Base-by-base conservation (phyloP, 441 rosid genomes). In the Oxalis stricta region DNA sequence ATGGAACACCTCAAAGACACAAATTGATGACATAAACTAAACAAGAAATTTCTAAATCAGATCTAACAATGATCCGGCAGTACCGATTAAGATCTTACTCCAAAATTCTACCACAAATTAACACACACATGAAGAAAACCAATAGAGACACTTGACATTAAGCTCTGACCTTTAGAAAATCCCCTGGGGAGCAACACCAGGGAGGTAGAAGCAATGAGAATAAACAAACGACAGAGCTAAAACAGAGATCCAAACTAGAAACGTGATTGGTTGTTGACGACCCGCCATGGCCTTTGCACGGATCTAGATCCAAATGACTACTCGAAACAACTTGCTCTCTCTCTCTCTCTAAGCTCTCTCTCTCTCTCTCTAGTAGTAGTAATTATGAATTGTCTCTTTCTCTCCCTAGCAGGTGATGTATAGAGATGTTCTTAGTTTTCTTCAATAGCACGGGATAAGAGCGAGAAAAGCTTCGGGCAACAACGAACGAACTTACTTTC, bases 121-220 rank as follows among this genome's bases (percentile, higher is more conserved):
- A 18, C 13, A 38, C 5, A 33, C 10, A 38, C 9, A 38, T 33
- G 12, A n/a, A 6, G n/a, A 14, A 8, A 46, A 19, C 8, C 36
- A 32, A 9, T 18, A 18, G 38, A n/a, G 40, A 5, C 17, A n/a
- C 18, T 10, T 18, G 11, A 24, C 23, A 35, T 33, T 32, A 17
- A 3, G 11, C 33, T 42, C 63, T 32, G 32, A 80, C 95, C 79
- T 65, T 71, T 12, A 43, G 38, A 55, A 88, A 88, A 62, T 84
- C 95, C n/a, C n/a, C 58, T 71, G 56, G 28, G 97, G 97, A 36
- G 97, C 80, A 19, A 88, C 95, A 5, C 95, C 97, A 14, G 97
- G 97, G 51, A 88, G 94, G 51, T 88, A 88, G 61, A 88, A 88
- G 63, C 71, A 70, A 59, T 60, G 48, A 37, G 65, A 55, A 24